Base-by-base conservation (phyloP, 2,329 filamentous ascomycete genomes). In the Alternaria sp. region DNA sequence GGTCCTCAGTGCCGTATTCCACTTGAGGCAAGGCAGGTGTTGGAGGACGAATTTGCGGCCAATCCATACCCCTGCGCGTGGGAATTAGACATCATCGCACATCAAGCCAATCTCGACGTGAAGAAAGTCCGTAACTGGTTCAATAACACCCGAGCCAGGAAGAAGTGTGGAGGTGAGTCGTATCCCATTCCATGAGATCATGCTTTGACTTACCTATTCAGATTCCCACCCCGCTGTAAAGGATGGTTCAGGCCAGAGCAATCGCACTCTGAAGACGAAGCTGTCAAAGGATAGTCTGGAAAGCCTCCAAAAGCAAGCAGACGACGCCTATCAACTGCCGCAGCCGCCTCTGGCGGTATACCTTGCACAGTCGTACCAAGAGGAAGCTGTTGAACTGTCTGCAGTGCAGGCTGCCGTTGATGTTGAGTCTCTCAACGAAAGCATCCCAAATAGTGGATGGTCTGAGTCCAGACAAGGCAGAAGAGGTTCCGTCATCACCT, bases 81-180 rank as follows among this genome's bases (percentile, higher is more conserved):
- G 75, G 77, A 79, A 51, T 70, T 78, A 43, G 77, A 79, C 50
- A 76, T 78, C 47, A 78, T 79, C 26, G 77, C 76, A 20, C 75
- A 78, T 37, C 75, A 78, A 63, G 74, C 75, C 30, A 76, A 75
- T 25, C 69, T 79, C n/a, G 76, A 78, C 15, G 73, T 75, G 9
- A 79, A 79, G 61, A 71, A 72, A 21, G 77, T 79, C 33, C 69
- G 74, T 23, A 78, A 74, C 25, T 79, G 76, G 77, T 79, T 75
- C 65, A 79, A 79, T 55, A 79, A 79, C 43, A 74, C 75, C 5
- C 65, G 77, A 37, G 74, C 76, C 9, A 70, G 77, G 33, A 77
- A 78, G 61, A 77, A 74, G 61, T 65, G 59, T n/a, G 64, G 66
- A 60, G 71, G 75, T 76, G 46, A 56, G 65, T 67, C 21, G 14